Base-by-base conservation (phyloP, 768 basidiomycete genomes). In the Jaapia argillacea region DNA sequence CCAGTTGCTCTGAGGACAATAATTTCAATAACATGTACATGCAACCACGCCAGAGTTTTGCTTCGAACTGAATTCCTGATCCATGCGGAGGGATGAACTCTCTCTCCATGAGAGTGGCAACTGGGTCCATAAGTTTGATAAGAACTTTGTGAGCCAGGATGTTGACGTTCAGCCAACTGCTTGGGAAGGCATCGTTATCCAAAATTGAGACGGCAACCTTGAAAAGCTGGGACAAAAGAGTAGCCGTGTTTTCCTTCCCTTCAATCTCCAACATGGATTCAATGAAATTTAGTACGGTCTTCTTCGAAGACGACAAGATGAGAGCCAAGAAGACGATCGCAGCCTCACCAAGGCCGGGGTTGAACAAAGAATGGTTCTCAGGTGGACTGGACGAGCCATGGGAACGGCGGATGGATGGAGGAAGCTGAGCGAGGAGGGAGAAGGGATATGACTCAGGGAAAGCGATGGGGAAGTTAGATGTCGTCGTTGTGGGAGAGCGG, bases 371-470 rank as follows among this genome's bases (percentile, higher is more conserved):
- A 35, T 75, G 71, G 22, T 66, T 66, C 42, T 79, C 75, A 44
- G 55, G 43, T 58, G 60, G 21, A 63, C 61, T n/a, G 61, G 60
- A 68, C 43, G 65, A 64, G 14, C 67, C 63, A 40, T 63, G 68
- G 13, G 68, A 64, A 28, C 67, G 66, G 23, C 66, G 54, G 44
- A 77, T 78, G 2, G 37, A 38, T 7, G 12, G 7, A 10, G 87
- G 84, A 20, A 81, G 61, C 24, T 78, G 70, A 0, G 84, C 70
- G 21, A 89, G 54, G 16, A 98, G 70, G 4, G 89, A 81, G 60
- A 96, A 92, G 0, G 94, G 94, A 58, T 97, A 92, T 0, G 92
- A 84, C 50, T 91, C 85, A 0, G 94, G 94, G 64, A 97, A 97
- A 1, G 86, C 84, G 36, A 87, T 79, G 0, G 91, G 92, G 2